Evolutionary conservation across 2,329 filamentous ascomycete species (phyloP), one percentile per base, ranked within the genome.

Genomic region (Aspergillus amoenus): DNA sequence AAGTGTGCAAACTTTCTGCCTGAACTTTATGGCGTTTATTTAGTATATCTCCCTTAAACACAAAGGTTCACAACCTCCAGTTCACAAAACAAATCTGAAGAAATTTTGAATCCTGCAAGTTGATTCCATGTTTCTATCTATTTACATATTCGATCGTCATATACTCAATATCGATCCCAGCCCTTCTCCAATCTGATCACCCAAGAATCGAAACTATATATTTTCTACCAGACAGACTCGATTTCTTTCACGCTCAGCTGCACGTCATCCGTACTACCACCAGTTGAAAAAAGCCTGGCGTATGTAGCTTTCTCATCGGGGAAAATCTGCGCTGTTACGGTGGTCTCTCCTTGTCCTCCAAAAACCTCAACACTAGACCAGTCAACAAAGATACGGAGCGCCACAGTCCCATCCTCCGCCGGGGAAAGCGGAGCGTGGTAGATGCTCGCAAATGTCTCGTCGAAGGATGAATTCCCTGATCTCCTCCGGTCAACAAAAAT

Each of bases 311-410:
- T 52, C 21, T 50, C 58, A 3, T 41, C 39, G 1, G 68, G 68
- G 45, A 70, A 71, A 4, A 71, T 64, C 50, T 70, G 68, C n/a
- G 65, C 55, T 12, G 69, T 69, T 27, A 71, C 15, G 2, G 65
- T 64, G 4, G 60, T 56, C 54, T 71, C 65, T 2, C 68, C 69
- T 9, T 62, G 34, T 3, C 66, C 68, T 0, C 66, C 66, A 47
- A 70, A 68, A 3, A 70, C 63, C 48, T 71, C 69, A 32, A 70
- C 61, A 24, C 64, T 65, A 9, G 67, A 69, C 64, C 67, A 68
- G 54, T 73, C 66, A 4, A 71, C 56, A 49, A 70, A 63, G 52
- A 70, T 58, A 24, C 62, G 57, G 22, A 66, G 45, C 12, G 51
- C 46, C 45, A 72, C 58, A 15, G 48, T 56, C 18, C 64, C 57